Evolutionary conservation across 306 rosid genomes (phyloP), one percentile per base, ranked within the genome.

Genomic region (Cucurbita pepo): DNA sequence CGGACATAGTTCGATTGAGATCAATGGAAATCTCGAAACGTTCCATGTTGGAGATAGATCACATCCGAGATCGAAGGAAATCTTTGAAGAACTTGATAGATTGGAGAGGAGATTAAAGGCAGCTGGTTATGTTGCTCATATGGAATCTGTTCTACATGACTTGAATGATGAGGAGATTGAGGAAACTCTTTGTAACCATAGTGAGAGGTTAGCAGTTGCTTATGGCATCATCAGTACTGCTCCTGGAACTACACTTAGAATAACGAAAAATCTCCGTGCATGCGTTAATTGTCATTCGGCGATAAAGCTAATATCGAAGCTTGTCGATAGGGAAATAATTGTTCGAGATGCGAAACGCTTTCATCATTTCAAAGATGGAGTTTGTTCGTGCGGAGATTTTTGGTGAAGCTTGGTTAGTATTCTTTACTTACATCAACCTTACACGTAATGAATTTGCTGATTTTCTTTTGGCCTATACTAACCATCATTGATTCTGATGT

Each of bases 1-100:
- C 8, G 77, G 77, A 16, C 52, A 74, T 74, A 74, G 77, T 60
- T 74, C 71, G 12, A 74, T 74, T 12, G 57, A 74, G 77, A 37
- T 74, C 10, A 74, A 74, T 1, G 77, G 70, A 25, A 74, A 34
- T 51, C 56, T 74, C 4, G 59, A 74, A 60, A 64, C 21, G 3
- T 74, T 74, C 34, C 69, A 16, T 1, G 37, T 60, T 14, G 71
- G 69, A 5, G 77, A 74, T 60, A 61, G 64, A 61, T 74, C 77
- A 58, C 69, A 57, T 59, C 58, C 77, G 18, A 38, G 41, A 22
- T 37, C 65, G 18, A 74, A 74, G 43, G 77, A 60, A 14, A 72
- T 72, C 11, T 56, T 72, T 19, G 41, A 60, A 19, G 77, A 74
- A 60, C 71, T 74, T 45, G 77, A 60, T 34, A 72, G 65, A 56